Conservation (phyloP, 495 filamentous ascomycete genomes). For the Aspergillus homomorphus region DNA sequence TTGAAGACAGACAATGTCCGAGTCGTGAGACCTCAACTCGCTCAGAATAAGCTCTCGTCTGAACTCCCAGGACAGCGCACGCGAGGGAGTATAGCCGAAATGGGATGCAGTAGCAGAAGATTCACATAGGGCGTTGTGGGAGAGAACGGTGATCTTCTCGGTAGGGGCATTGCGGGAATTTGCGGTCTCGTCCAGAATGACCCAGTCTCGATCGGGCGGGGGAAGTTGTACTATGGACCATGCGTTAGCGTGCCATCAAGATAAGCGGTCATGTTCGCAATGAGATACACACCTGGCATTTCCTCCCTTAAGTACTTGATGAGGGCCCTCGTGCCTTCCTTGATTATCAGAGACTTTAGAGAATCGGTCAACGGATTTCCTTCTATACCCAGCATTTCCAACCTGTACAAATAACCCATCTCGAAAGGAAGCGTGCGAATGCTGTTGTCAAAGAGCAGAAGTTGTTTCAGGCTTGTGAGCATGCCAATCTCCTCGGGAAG, state of each 20-base stretch:
- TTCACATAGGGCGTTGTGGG: slow-evolving; percentile 94
- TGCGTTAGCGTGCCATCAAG: slow-evolving; percentile 13
- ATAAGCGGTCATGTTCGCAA: slow-evolving; percentile 2
- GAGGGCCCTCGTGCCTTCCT: slow-evolving; percentile 80
- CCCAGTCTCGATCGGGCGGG: slow-evolving; percentile 69
- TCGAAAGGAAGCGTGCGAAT: slow-evolving; percentile 79
- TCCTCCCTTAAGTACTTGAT: slow-evolving; percentile 78
- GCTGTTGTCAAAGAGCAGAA: slow-evolving; percentile 85
- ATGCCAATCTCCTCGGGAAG: slow-evolving; percentile 93
- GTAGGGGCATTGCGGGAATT: slow-evolving; percentile 28
- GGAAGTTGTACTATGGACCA: slow-evolving; percentile 49
- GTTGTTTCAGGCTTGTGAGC: slow-evolving; percentile 78
- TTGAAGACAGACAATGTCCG: slow-evolving; percentile 89
- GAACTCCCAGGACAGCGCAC: slow-evolving; percentile 79
- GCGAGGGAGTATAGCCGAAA: slow-evolving; percentile 85
- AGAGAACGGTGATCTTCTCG: slow-evolving; percentile 73
- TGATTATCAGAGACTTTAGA: slow-evolving; percentile 72
- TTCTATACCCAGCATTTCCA: slow-evolving; percentile 88
- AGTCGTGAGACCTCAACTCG: slow-evolving; percentile 74
- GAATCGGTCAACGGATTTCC: slow-evolving; percentile 79
- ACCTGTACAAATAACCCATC: slow-evolving; percentile 77
- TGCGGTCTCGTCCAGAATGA: slow-evolving; percentile 59
- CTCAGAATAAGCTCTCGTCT: slow-evolving; percentile 74
- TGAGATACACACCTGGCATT: slow-evolving; percentile 66
- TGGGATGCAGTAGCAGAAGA: slow-evolving; percentile 76